Evolutionary conservation across 768 basidiomycete species (phyloP).

Genomic region (Termitomyces sp.): DNA sequence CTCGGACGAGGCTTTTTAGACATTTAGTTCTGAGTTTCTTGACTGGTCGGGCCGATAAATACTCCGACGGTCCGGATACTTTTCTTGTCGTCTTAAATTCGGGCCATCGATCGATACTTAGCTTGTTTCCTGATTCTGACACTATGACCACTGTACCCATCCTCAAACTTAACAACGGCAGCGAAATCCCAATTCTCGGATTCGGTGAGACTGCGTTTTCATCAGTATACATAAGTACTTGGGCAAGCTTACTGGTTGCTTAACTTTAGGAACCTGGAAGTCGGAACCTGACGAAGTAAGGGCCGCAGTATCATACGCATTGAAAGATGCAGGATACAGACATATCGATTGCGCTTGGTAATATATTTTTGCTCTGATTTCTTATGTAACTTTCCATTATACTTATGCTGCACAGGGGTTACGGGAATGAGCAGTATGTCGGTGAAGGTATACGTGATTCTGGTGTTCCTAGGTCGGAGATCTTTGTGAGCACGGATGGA

Average conservation of each 20-base stretch:
- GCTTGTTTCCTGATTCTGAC: neutral
- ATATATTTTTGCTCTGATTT: neutral
- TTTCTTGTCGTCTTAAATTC: neutral
- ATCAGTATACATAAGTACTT: neutral
- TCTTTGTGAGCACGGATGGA: constrained; percentile 32
- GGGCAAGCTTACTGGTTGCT: neutral
- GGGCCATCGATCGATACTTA: neutral
- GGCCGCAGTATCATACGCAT: constrained; percentile 67
- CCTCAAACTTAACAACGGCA: constrained; percentile 61
- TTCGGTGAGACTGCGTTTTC: constrained; percentile 38
- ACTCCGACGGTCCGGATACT: neutral
- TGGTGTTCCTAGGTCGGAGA: constrained; percentile 71
- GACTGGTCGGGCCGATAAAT: neutral
- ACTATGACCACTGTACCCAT: constrained; percentile 11
- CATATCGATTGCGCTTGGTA: constrained; percentile 70
- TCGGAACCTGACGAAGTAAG: constrained; percentile 69
- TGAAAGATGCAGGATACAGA: constrained; percentile 72
- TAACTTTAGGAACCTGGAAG: constrained; percentile 71
- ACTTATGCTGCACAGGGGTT: constrained; percentile 39
- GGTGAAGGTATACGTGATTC: constrained; percentile 76
- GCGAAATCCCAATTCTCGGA: constrained; percentile 52
- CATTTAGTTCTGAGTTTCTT: too few relatives aligned
- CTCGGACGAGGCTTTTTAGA: too few relatives aligned
- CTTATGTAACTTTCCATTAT: neutral
- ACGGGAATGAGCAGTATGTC: constrained; percentile 79